These are phyloP conservation scores for Boletus smithii DNA, from an alignment of 1,284 basidiomycete genomes.

Conservation along the genomic window DNA sequence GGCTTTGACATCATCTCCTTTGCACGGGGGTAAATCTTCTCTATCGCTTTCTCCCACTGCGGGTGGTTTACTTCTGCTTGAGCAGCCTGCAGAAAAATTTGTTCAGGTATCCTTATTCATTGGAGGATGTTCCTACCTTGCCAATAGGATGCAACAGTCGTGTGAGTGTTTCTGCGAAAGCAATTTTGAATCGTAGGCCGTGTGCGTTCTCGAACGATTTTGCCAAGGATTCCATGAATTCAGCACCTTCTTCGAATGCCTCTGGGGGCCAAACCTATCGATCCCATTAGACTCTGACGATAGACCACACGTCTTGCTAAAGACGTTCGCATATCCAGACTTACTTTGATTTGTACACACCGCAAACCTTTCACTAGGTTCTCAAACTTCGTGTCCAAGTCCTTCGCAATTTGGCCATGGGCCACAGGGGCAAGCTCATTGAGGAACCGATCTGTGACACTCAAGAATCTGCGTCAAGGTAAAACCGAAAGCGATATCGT, in stretches of 20 bases:
- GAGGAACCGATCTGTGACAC: slow-evolving; percentile 84
- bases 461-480: slow-evolving; percentile 61
- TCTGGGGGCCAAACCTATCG: slow-evolving; percentile 88
- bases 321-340: slow-evolving; percentile 12
- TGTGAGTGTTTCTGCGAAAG: slow-evolving; percentile 83
- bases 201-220: slow-evolving; percentile 84
- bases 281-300: background rate
- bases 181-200: slow-evolving; percentile 79
- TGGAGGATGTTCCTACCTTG: slow-evolving; percentile 50
- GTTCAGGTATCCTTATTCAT: slow-evolving; percentile 3
- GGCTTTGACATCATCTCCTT: slow-evolving; percentile 86
- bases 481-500: background rate
- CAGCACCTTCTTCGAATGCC: slow-evolving; percentile 90
- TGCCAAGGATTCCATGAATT: slow-evolving; percentile 83
- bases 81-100: slow-evolving; percentile 58
- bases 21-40: slow-evolving; percentile 81
- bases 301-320: background rate
- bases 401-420: slow-evolving; percentile 71
- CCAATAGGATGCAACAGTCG: slow-evolving; percentile 85
- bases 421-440: slow-evolving; percentile 74
- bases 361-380: slow-evolving; percentile 77
- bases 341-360: slow-evolving; percentile 77
- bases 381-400: slow-evolving; percentile 77
- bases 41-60: slow-evolving; percentile 89
- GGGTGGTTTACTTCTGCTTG: slow-evolving; percentile 97